Evolutionary conservation across 306 rosid genomes (phyloP).

Genomic region (Dalbergia cultrata): DNA sequence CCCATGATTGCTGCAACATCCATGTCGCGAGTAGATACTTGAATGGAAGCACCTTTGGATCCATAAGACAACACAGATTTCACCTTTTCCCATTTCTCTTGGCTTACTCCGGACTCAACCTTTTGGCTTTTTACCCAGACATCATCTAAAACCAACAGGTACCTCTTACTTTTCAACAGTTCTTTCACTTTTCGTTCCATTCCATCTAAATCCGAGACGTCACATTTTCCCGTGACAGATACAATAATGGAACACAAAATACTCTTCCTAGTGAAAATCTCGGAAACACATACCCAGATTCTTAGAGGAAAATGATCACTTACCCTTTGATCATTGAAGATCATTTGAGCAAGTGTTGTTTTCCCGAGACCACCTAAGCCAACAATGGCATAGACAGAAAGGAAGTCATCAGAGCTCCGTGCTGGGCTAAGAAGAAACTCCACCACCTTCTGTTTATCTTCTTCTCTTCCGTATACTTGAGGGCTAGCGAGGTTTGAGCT

Average conservation of each 20-base stretch:
- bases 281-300: background rate
- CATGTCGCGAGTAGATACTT: background rate
- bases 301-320: background rate
- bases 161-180: background rate
- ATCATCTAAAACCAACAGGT: conserved; percentile 20
- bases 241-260: background rate
- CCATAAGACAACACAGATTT: background rate
- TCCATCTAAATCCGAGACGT: background rate
- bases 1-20: background rate
- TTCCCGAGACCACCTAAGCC: background rate
- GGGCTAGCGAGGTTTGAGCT: background rate
- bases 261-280: background rate
- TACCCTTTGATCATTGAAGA: background rate
- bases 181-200: background rate
- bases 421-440: background rate
- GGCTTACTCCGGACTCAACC: background rate
- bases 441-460: background rate
- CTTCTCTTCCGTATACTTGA: background rate
- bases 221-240: too few relatives aligned
- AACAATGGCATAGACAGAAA: background rate
- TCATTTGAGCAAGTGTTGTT: background rate
- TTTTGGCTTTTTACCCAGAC: background rate
- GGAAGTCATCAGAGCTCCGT: background rate
- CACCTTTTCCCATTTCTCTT: background rate
- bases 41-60: background rate